phyloP scores from a whole-genome alignment of 148 eudicot genomes.

The Heliamphora exappendiculata region DNA sequence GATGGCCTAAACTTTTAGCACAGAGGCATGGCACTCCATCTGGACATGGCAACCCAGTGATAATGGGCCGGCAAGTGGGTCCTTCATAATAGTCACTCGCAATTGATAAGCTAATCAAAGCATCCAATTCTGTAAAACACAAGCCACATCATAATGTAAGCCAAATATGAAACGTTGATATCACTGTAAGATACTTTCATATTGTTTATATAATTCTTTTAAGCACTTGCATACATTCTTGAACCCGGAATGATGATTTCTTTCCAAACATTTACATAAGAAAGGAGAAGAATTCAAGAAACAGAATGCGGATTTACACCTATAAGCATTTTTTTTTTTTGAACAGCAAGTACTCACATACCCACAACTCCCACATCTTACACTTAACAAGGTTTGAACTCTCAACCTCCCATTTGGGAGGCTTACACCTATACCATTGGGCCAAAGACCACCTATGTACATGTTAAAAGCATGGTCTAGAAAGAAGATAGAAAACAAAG shows the following conservation, averaged over 20 bases:
- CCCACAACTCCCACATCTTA: too few species aligned
- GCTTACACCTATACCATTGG: too few species aligned
- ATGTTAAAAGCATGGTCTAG: neutral
- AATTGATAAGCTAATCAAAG: constrained; percentile 77
- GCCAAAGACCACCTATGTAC: too few species aligned
- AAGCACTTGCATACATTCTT: neutral
- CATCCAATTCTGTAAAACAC: constrained; percentile 79
- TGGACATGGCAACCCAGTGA: constrained; percentile 27
- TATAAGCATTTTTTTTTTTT: too few species aligned
- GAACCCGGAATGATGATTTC: neutral
- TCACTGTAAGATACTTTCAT: neutral
- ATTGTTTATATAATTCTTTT: neutral
- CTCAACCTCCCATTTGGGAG: too few species aligned
- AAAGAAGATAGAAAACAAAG: neutral
- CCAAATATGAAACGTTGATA: neutral
- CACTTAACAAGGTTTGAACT: too few species aligned
- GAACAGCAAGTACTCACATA: too few species aligned
- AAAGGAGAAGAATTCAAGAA: neutral
- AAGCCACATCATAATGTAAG: constrained; percentile 13
- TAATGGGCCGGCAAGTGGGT: constrained; percentile 71
- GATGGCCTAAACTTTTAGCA: constrained; percentile 90
- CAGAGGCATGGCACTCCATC: constrained; percentile 47
- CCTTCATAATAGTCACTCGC: constrained; percentile 86
- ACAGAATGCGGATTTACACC: neutral
- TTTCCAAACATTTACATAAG: neutral